Conservation (phyloP, 1,139 yeast genomes). For the Sugiyamaella sp. region DNA sequence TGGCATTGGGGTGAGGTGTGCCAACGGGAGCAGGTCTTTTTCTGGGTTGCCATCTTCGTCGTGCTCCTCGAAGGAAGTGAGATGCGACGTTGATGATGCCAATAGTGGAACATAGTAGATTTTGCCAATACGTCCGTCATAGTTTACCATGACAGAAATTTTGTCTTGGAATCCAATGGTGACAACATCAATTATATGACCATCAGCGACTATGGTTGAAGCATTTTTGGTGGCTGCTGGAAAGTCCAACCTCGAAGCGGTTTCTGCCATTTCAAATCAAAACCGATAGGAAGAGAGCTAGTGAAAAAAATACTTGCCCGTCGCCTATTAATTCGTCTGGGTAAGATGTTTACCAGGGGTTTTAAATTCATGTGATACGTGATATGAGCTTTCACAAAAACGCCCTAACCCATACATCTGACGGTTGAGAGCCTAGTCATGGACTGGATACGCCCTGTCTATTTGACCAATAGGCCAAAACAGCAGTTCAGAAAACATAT, state of each 20-base stretch:
- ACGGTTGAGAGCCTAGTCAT: no score
- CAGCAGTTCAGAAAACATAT: no score
- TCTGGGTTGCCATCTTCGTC: conserved; percentile 27
- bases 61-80: conserved; percentile 18
- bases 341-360: no score
- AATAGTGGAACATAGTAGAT: conserved; percentile 37
- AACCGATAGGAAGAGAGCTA: no score
- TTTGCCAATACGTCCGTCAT: conserved; percentile 40
- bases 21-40: conserved; percentile 38
- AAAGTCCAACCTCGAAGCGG: conserved; percentile 4
- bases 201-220: conserved; percentile 24
- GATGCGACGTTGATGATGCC: conserved; percentile 29
- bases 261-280: conserved; percentile 4
- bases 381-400: no score
- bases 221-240: conserved; percentile 24
- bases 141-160: conserved; percentile 41
- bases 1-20: conserved; percentile 42
- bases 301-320: no score
- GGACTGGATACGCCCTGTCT: no score
- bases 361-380: no score
- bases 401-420: no score
- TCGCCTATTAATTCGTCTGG: no score
- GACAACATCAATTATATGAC: conserved; percentile 38
- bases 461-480: no score
- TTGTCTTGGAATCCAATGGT: conserved; percentile 40